phyloP scores from a whole-genome alignment of 495 filamentous ascomycete genomes.

The Aspergillus taichungensis region DNA sequence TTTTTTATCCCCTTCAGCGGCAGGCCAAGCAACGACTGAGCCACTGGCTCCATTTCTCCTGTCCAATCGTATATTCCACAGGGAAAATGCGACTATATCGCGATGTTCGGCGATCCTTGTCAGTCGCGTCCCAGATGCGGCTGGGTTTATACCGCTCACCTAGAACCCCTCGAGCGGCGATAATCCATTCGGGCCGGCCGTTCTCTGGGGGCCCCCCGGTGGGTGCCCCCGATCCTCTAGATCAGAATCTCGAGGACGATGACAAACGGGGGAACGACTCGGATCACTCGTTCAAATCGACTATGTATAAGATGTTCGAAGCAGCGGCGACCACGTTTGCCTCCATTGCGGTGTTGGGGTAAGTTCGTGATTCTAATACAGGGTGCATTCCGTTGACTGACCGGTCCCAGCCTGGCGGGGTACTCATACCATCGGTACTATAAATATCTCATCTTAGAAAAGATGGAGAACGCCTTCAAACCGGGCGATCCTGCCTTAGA shows the following conservation, averaged over 20 bases:
- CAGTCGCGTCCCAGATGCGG: conserved; percentile 11
- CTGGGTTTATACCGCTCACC: conserved; percentile 11
- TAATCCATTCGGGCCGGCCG: conserved; percentile 14
- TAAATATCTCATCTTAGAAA: conserved; percentile 77
- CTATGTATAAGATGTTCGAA: conserved; percentile 74
- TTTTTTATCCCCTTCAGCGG: not conserved
- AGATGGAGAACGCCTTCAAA: conserved; percentile 89
- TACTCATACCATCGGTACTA: conserved; percentile 82
- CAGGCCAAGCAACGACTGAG: not conserved
- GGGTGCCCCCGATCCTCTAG: conserved; percentile 21
- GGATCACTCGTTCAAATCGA: conserved; percentile 34
- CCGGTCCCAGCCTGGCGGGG: conserved; percentile 51
- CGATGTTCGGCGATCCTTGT: conserved; percentile 15
- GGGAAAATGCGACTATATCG: conserved; percentile 13
- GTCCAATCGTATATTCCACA: too few species aligned
- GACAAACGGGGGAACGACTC: conserved; percentile 18
- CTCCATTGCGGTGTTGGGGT: conserved; percentile 75
- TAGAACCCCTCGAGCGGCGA: conserved; percentile 1
- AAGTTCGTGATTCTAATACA: conserved; percentile 25
- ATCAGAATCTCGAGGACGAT: conserved; percentile 27
- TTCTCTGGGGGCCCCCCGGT: conserved; percentile 23
- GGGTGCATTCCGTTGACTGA: conserved; percentile 8
- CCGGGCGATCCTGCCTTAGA: conserved; percentile 89
- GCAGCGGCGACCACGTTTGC: conserved; percentile 76
- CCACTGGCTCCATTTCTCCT: not conserved